Percentiles rank a stretch among this genome's conserved stretches.
Conservation (phyloP, 1,284 basidiomycete species). For the Neonothopanus nambi region DNA sequence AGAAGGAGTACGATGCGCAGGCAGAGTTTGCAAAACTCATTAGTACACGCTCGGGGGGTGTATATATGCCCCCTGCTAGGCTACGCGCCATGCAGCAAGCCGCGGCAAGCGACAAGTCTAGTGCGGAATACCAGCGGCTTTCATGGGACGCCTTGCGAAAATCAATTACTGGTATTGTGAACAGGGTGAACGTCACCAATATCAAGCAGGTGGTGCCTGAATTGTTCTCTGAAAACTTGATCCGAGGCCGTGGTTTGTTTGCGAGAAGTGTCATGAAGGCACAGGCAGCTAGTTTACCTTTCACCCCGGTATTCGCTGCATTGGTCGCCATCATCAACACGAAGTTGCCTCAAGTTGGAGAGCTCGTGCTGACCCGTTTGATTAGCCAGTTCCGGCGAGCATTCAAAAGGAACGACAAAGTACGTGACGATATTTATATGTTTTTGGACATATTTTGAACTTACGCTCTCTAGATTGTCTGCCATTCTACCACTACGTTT, state of each 20-base stretch:
- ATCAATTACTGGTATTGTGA: constrained; percentile 98
- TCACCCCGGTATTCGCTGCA: constrained; percentile 96
- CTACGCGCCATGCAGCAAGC: constrained; percentile 91
- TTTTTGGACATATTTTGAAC: background rate
- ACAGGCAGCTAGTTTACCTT: constrained; percentile 94
- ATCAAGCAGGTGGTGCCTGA: constrained; percentile 98
- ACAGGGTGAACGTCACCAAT: constrained; percentile 94
- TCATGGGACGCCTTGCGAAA: constrained; percentile 99
- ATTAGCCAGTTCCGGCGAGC: constrained; percentile 94
- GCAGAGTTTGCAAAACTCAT: constrained; percentile 83
- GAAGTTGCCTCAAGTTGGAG: constrained; percentile 95
- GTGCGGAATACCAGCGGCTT: constrained; percentile 92
- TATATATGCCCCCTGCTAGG: constrained; percentile 95
- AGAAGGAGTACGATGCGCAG: constrained; percentile 63
- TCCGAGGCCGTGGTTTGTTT: constrained; percentile 89
- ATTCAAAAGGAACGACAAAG: constrained; percentile 98
- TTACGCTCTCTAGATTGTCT: constrained; percentile 64
- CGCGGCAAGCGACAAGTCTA: constrained; percentile 81
- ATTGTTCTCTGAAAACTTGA: constrained; percentile 88
- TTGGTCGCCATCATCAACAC: constrained; percentile 96
- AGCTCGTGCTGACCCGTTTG: constrained; percentile 85
- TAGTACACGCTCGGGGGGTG: constrained; percentile 84
- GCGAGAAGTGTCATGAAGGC: constrained; percentile 97
- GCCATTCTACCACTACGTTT: constrained; percentile 93
- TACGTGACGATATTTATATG: constrained; percentile 35